phyloP scores from a whole-genome alignment of 73 alveolate species.

The Symbiodinium natans region DNA sequence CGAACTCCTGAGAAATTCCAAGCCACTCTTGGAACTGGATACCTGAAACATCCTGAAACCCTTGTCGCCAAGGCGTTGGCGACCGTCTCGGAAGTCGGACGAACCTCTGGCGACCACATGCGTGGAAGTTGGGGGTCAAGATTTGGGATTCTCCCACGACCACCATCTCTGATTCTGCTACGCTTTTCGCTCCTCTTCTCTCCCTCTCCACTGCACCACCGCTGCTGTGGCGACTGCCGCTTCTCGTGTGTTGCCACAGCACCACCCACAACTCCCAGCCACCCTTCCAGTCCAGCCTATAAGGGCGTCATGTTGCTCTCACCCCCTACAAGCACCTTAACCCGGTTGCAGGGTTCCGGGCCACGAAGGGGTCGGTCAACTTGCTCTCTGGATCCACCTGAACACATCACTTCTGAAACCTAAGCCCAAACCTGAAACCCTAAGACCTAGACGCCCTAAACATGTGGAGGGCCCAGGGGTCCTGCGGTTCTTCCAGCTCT shows the following conservation, averaged over 20 bases:
- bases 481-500: no score
- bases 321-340: not conserved
- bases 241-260: no score
- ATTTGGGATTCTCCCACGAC: no score
- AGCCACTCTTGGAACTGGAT: not conserved
- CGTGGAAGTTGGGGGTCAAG: not conserved
- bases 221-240: no score
- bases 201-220: no score
- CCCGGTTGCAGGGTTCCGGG: constrained; percentile 62
- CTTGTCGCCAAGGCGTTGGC: constrained; percentile 2
- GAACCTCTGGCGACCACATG: constrained; percentile 19
- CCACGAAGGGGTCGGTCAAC: constrained; percentile 97
- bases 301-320: not conserved
- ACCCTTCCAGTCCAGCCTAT: not conserved
- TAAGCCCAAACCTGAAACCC: not conserved
- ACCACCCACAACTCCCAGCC: not conserved
- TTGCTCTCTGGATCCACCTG: constrained; percentile 94
- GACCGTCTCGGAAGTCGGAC: constrained; percentile 82
- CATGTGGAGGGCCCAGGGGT: no score
- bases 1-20: not conserved
- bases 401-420: not conserved
- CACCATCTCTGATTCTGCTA: no score
- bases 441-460: no score
- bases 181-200: no score
- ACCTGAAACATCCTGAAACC: not conserved